Percentiles rank a stretch among this genome's conserved stretches.
Evolutionary conservation across 2,329 filamentous ascomycete species (phyloP).

Genomic region (Phialocephala sp.): DNA sequence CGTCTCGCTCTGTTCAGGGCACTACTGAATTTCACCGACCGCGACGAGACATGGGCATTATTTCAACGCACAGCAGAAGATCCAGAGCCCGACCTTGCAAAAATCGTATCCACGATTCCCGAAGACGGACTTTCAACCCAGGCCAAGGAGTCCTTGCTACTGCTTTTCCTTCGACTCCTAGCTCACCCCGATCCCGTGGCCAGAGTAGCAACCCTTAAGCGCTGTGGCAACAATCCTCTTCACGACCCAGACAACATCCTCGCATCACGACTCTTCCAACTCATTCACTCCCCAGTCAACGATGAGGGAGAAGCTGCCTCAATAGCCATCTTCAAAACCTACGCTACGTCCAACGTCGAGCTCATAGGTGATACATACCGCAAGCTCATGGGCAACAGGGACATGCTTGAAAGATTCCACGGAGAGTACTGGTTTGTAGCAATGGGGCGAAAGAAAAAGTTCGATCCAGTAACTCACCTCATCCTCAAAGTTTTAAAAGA

Average conservation of each 20-base stretch:
- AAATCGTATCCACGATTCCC: constrained; percentile 15
- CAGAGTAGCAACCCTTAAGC: constrained; percentile 17
- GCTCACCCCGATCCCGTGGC: constrained; percentile 20
- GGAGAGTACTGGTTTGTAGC: constrained; percentile 11
- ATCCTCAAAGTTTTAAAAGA: constrained; percentile 19
- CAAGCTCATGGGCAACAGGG: constrained; percentile 8
- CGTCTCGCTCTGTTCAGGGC: constrained; percentile 24
- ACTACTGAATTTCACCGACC: constrained; percentile 15
- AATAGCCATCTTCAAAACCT: constrained; percentile 20
- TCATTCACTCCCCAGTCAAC: constrained; percentile 3
- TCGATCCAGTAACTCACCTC: constrained; percentile 8
- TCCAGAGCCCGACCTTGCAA: constrained; percentile 15
- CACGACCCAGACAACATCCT: constrained; percentile 17
- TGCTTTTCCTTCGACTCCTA: constrained; percentile 16
- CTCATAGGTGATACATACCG: constrained; percentile 17
- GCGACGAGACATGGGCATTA: constrained; percentile 19
- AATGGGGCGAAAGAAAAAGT: background rate
- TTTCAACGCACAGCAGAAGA: constrained; percentile 15
- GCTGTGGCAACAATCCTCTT: constrained; percentile 8
- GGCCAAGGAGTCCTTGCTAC: constrained; percentile 1
- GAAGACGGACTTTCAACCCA: background rate
- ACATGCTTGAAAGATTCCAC: constrained; percentile 10
- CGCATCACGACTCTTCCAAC: constrained; percentile 17
- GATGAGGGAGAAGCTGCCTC: constrained; percentile 18
- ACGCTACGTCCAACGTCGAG: constrained; percentile 14